Percentiles rank a stretch among this genome's conserved stretches.
These are phyloP conservation scores for Trichothecium sympodiale DNA, from an alignment of 2,329 filamentous ascomycete species.

Conservation along the genomic window DNA sequence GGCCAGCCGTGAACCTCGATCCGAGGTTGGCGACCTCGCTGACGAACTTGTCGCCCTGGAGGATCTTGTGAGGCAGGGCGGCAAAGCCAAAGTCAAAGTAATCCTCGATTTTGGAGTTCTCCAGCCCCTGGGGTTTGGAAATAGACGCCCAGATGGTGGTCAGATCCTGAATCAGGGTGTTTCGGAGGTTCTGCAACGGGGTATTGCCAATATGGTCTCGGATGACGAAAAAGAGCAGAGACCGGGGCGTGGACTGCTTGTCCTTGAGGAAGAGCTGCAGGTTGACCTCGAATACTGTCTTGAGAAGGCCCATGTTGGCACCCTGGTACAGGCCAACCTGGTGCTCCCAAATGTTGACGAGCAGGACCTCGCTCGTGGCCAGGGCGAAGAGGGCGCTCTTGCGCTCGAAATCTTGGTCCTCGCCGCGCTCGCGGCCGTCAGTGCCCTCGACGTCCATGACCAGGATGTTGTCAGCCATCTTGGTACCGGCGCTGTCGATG, in stretches of 20 bases:
- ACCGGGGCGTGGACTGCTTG: slow-evolving; percentile 80
- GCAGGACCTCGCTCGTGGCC: slow-evolving; percentile 93
- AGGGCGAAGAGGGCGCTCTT: slow-evolving; percentile 96
- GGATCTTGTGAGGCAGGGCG: slow-evolving; percentile 89
- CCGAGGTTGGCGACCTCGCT: slow-evolving; percentile 71
- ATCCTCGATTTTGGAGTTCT: slow-evolving; percentile 82
- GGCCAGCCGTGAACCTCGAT: slow-evolving; percentile 71
- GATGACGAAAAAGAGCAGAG: slow-evolving; percentile 95
- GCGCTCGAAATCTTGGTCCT: slow-evolving; percentile 97
- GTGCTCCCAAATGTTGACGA: slow-evolving; percentile 99
- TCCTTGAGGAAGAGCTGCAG: slow-evolving; percentile 94
- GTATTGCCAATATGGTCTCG: slow-evolving; percentile 92
- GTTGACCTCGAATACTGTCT: slow-evolving; percentile 99
- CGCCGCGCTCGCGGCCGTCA: slow-evolving; percentile 87
- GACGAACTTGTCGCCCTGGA: slow-evolving; percentile 86
- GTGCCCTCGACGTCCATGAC: slow-evolving; percentile 99
- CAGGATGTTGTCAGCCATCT: slow-evolving; percentile 94
- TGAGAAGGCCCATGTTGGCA: slow-evolving; percentile 95
- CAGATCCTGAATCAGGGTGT: slow-evolving; percentile 82
- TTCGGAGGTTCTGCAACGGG: slow-evolving; percentile 78
- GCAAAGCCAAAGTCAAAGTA: slow-evolving; percentile 99
- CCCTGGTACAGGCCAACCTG: slow-evolving; percentile 97
- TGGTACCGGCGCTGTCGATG: slow-evolving; percentile 33
- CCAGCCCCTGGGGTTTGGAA: slow-evolving; percentile 81
- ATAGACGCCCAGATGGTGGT: slow-evolving; percentile 87